Conservation (phyloP, 306 rosid species). For the Potentilla sterilis region DNA sequence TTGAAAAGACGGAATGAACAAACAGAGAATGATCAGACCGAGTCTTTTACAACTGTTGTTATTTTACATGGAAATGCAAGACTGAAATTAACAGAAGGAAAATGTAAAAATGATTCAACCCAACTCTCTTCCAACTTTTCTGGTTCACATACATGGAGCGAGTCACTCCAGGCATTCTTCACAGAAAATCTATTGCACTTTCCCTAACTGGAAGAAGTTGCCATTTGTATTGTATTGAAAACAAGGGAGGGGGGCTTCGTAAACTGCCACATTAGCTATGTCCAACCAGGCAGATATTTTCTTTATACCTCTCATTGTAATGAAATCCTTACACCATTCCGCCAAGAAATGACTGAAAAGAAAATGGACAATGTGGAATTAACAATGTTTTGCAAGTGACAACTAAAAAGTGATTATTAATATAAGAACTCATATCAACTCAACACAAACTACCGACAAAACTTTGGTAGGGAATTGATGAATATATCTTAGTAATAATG, state of each 20-base stretch:
- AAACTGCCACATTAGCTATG: background rate
- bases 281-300: background rate
- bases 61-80: constrained; percentile 22
- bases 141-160: background rate
- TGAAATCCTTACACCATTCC: constrained; percentile 12
- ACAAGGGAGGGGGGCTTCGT: too few species aligned
- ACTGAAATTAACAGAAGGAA: background rate
- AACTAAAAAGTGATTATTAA: background rate
- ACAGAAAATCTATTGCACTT: background rate
- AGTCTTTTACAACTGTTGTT: constrained; percentile 13
- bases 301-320: background rate
- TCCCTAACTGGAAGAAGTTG: background rate
- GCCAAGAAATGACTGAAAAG: constrained; percentile 24
- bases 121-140: background rate
- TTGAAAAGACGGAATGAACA: background rate
- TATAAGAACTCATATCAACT: background rate
- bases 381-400: background rate
- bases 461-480: background rate
- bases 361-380: background rate
- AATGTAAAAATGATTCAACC: constrained; percentile 6
- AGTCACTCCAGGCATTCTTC: background rate
- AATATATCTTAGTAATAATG: background rate
- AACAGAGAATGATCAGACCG: background rate
- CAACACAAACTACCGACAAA: background rate
- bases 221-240: background rate